Base-by-base conservation (phyloP, 106 monocot genomes). In the Cymbidium sinense region DNA sequence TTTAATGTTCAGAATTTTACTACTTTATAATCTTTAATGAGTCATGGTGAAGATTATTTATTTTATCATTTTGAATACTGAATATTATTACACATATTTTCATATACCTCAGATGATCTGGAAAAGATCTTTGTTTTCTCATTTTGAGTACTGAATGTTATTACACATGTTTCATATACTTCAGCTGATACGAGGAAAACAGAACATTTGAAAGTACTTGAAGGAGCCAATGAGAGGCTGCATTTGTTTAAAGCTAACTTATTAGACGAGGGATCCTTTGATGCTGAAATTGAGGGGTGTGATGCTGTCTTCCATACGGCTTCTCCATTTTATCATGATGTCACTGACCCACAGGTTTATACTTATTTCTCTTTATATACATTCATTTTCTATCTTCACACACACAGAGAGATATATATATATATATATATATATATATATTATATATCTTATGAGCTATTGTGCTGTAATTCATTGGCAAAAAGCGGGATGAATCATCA, bases 141-240 rank as follows among this genome's bases (percentile, higher is more conserved):
- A 41, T 79, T 21, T 36, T 70, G 30, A 39, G 2, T 37, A 37
- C 37, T 71, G 34, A 17, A 8, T 39, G 3, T 23, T 31, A 19
- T 23, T 51, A 15, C 50, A 11, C 1, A 47, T 51, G 47, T 79
- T 50, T 50, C 9, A 27, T 58, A 58, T 50, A 44, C 33, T 81
- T 70, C 75, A 94, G 94, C 70, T 80, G 91, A 94, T 89, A 82
- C 89, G 23, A 87, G 87, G 82, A 94, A 86, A 77, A 94, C 94
- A 1, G 82, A 85, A 52, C 94, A 94, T 79, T 87, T 94, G 79
- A 77, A 67, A 30, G 70, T 62, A 58, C 77, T 94, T 23, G 89
- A 89, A 69, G 94, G 91, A 76, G 91, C 94, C 11, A 84, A 43
- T 35, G 89, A 94, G 74, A 87, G 91, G 51, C 70, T 94, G 31